phyloP scores from a whole-genome alignment of 2,329 filamentous ascomycete genomes.

The Claviceps digitariae region DNA sequence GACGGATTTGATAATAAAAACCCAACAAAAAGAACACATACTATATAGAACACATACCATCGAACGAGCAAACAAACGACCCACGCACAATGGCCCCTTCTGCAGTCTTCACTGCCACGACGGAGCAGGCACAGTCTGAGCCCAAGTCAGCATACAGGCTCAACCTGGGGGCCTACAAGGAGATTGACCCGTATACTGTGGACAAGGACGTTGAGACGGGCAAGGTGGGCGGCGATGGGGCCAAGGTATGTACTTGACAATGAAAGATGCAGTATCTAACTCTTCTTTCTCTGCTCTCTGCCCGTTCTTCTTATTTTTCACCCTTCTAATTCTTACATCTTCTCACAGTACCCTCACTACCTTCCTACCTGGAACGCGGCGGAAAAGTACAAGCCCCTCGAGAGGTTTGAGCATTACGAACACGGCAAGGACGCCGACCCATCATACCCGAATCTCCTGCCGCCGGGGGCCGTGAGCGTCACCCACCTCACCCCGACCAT shows the following conservation, averaged over 20 bases:
- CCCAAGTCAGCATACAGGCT: slow-evolving; percentile 11
- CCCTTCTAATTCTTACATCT: background rate
- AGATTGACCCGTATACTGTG: slow-evolving; percentile 14
- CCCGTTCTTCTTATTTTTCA: no score
- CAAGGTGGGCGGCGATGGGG: slow-evolving; percentile 14
- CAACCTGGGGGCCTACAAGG: slow-evolving; percentile 18
- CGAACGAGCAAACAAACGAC: no score
- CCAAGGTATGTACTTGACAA: slow-evolving; percentile 12
- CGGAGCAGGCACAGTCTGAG: slow-evolving; percentile 2
- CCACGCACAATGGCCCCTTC: slow-evolving; percentile 12
- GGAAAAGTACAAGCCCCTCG: slow-evolving; percentile 50
- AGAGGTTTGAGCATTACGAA: slow-evolving; percentile 59
- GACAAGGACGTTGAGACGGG: slow-evolving; percentile 16
- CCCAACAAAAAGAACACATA: no score
- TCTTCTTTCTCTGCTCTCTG: background rate
- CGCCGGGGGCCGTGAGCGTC: slow-evolving; percentile 28
- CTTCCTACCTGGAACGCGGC: slow-evolving; percentile 57
- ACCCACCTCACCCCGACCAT: slow-evolving; percentile 58
- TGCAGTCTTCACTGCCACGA: slow-evolving; percentile 7
- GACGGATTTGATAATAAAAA: no score
- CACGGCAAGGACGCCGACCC: slow-evolving; percentile 64
- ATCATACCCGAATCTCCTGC: slow-evolving; percentile 54
- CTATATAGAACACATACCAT: background rate
- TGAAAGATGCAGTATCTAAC: background rate
- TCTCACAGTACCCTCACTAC: slow-evolving; percentile 54